Evolutionary conservation across 1,284 basidiomycete genomes (phyloP), one percentile per base, ranked within the genome.

Genomic region (Pyrrhoderma lamaoense): DNA sequence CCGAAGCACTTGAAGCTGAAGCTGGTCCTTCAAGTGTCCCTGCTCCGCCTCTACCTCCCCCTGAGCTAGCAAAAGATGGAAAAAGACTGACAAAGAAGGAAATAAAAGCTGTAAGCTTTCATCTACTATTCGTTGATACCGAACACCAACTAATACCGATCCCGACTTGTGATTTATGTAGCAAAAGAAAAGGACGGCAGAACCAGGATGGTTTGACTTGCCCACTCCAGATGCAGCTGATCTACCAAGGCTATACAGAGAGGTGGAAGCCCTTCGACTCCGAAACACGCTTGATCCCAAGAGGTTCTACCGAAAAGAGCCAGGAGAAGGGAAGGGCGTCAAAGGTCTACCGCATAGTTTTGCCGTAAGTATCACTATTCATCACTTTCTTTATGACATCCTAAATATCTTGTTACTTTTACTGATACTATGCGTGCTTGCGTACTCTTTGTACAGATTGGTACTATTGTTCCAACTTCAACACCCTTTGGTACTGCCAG

Each of bases 201-300:
- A 92, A 0, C 77, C 84, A 44, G 75, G 79, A 47, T 99, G 95
- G 94, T 93, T 92, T 61, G 87, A 95, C 61, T 76, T 98, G 53
- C 93, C 95, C 25, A 81, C 90, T 4, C 89, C 92, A 19, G 70
- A 82, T 18, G 82, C 85, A 52, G 80, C 87, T 8, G 82, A 93
- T 55, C 72, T 93, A 4, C 89, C 91, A 31, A 80, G 87, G 52
- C 75, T 98, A 57, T 76, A 93, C 62, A 83, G 89, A 52, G 94
- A 99, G 70, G 89, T 97, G 34, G 93, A 97, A 66, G 92, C 95
- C 1, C 73, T 98, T 47, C 82, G 92, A 19, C 72, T 99, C 47
- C 82, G 89, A 44, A 95, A 95, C 64, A 87, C 93, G 52, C 77
- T 99, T 34, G 95, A 99, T 63, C 94, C 95, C 5, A 99, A 98